A percentile compares a stretch with the other conserved stretches of the same genome.
Conservation (phyloP, 345 rosid species). For the Salix dunnii region DNA sequence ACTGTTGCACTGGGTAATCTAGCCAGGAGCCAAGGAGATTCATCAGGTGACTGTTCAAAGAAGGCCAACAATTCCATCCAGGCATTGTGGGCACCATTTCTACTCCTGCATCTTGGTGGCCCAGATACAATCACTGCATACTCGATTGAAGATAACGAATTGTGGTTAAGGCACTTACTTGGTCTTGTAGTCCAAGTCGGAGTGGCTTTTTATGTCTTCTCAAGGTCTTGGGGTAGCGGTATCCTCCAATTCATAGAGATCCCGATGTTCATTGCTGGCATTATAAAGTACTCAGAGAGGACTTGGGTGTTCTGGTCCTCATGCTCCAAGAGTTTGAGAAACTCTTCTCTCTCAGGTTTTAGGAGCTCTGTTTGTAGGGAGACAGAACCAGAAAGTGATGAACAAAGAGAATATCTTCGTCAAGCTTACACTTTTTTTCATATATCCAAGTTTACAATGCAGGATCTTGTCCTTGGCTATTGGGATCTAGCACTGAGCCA, state of each 20-base stretch:
- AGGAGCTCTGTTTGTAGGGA: too few relatives aligned
- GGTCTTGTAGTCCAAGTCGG: neutral
- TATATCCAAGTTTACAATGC: neutral
- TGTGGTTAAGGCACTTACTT: neutral
- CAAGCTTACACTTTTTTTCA: neutral
- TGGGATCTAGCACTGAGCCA: rapidly evolving
- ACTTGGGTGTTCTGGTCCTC: neutral
- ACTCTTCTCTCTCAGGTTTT: neutral
- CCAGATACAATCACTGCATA: neutral
- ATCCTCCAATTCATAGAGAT: neutral
- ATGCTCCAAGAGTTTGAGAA: neutral
- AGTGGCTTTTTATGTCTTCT: neutral
- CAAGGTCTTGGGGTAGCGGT: neutral
- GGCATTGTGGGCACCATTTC: constrained; percentile 7
- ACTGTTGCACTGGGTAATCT: neutral
- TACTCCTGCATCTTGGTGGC: constrained; percentile 2
- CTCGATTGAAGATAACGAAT: neutral
- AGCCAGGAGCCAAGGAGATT: neutral
- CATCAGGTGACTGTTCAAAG: neutral
- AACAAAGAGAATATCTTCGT: neutral
- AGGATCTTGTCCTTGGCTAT: neutral
- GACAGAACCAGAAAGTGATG: too few relatives aligned
- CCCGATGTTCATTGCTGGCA: neutral
- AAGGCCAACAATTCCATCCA: neutral
- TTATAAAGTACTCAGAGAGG: neutral